Evolutionary conservation across 345 rosid genomes (phyloP).

Genomic region (Passiflora organensis): DNA sequence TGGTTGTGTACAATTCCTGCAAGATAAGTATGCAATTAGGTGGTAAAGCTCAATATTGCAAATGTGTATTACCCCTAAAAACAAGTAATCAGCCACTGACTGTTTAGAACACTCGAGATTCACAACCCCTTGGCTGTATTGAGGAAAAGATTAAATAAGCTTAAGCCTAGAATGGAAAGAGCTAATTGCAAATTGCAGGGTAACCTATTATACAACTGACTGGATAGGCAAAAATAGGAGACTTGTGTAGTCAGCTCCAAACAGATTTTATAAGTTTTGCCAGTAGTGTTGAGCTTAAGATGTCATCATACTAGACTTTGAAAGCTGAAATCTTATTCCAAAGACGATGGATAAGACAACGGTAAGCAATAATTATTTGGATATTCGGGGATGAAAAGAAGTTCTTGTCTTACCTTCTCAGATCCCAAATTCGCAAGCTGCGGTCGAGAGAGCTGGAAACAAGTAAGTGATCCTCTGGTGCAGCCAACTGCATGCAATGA

Average conservation of each 20-base stretch:
- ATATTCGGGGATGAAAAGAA: background rate
- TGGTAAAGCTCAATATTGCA: background rate
- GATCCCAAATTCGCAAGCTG: conserved; percentile 78
- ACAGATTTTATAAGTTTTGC: background rate
- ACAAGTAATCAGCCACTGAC: background rate
- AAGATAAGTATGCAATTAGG: conserved; percentile 16
- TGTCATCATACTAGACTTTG: too few species aligned
- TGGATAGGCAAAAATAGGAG: background rate
- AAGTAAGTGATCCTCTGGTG: conserved; percentile 74
- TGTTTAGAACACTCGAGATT: background rate
- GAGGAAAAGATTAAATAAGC: background rate
- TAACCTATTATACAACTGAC: background rate
- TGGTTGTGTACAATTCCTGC: conserved; percentile 54
- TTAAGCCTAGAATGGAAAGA: background rate
- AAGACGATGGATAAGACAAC: too few species aligned
- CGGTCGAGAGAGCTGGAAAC: conserved; percentile 89
- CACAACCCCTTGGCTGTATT: background rate
- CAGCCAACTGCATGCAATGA: conserved; percentile 56
- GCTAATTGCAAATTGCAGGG: background rate
- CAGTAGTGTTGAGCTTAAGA: too few species aligned
- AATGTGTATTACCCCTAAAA: background rate
- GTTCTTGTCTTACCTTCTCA: conserved; percentile 50
- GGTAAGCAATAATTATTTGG: too few species aligned
- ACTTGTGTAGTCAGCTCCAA: background rate
- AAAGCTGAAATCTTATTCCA: too few species aligned